Evolutionary conservation across 1,139 yeast species (phyloP), one percentile per base, ranked within the genome.

Genomic region (Candida sanyaensis): DNA sequence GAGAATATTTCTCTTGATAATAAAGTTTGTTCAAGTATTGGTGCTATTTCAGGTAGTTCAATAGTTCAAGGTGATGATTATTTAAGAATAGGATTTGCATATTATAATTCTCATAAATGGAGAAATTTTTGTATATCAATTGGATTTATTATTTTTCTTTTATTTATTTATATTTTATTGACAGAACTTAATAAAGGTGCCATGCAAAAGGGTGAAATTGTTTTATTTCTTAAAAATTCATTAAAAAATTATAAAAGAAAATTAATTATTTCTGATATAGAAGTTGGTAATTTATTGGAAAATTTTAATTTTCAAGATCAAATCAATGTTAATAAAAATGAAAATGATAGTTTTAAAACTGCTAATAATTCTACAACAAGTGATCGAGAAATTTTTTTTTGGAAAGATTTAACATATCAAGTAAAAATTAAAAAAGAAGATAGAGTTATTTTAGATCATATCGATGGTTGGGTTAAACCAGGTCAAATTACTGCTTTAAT

Each of bases 161-260:
- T 85, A 44, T 56, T 56, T 43, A 29, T 81, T 21, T 86, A 86
- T 61, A 65, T 88, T 58, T 41, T 72, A 6, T 74, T 83, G 51
- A 80, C 84, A 50, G 92, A 86, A 68, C 68, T 69, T 52, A 85
- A 85, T 59, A 86, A 84, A 59, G 89, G 91, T 65, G 83, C 89
- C 24, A 81, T 84, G 71, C 91, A 88, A 64, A 86, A 84, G 71
- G 96, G 96, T 71, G 96, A 89, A 69, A 79, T 88, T 47, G 73
- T 86, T 48, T 78, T 88, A 41, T 89, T 83, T 46, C 65, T 60
- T 55, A 62, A 55, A 48, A 50, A 53, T 37, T 34, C 51, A 28
- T 43, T 44, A 28, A 45, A 44, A 21, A 42, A 47, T 33, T 46
- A 37, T 13, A 43, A 42, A 5, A 44, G 28, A 37, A 40, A 28